Base-by-base conservation (phyloP, 1,139 yeast genomes). In the Hansenula lynferdii region DNA sequence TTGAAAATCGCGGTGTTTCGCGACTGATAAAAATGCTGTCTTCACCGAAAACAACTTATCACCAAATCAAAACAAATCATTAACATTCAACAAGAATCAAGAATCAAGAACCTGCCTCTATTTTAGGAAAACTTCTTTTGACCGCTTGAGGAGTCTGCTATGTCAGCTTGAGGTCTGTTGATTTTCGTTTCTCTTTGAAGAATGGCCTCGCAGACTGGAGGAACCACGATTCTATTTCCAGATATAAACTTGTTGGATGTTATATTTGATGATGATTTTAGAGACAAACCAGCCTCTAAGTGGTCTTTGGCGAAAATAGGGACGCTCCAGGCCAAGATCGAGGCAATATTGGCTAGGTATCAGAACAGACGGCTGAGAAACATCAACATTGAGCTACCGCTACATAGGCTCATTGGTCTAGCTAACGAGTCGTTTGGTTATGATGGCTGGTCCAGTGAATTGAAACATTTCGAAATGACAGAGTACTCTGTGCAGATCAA, bases 341-440 rank as follows among this genome's bases (percentile, higher is more conserved):
- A 53, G 31, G 23, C 27, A 5, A 34, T 35, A 14, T 29, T 28
- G 9, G 18, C 14, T 24, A 40, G 35, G 19, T 31, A 14, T 36
- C 41, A 14, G 37, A 37, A 25, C 3, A 37, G 36, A 19, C 25
- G 39, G 8, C 42, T 44, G 3, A 17, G 18, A 2, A 36, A 37
- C 23, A 19, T 37, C 12, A 35, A 34, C 5, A 35, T 42, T 17
- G 44, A 36, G 5, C 23, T 53, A 2, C 54, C 58, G 0, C 28
- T 46, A 19, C 45, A 48, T 32, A 33, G 31, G 19, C 40, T 53
- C 6, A 26, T 49, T 1, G 25, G 23, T 4, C 31, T 51, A 15
- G 75, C 77, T 3, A 73, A 74, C 43, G 66, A 64, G 12, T 59
- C 65, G 1, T 74, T 72, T 57, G 80, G 79, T 2, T 70, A 62